Percentiles rank a stretch among this genome's conserved stretches.
These are phyloP conservation scores for Termitomyces sp. DNA, from an alignment of 768 basidiomycete species.

Conservation along the genomic window DNA sequence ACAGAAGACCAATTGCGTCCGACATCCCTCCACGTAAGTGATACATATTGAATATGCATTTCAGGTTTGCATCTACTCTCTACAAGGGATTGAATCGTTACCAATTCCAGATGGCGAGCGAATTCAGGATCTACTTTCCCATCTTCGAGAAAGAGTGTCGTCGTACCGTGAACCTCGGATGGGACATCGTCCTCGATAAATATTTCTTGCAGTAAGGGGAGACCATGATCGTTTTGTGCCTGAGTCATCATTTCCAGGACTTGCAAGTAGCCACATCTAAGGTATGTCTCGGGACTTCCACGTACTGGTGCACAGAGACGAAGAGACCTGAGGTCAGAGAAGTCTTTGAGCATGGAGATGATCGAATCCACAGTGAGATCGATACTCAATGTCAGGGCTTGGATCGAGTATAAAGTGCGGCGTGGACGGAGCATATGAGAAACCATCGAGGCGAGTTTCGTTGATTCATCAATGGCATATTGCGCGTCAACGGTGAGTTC, in stretches of 20 bases:
- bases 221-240: not conserved
- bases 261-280: not conserved
- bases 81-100: not conserved
- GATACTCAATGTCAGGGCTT: not conserved
- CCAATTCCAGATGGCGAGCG: not conserved
- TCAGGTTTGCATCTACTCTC: not conserved
- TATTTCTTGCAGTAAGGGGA: not conserved
- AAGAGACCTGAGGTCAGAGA: not conserved
- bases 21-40: not conserved
- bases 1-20: not conserved
- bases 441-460: not conserved
- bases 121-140: not conserved
- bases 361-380: not conserved
- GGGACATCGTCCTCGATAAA: not conserved
- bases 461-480: not conserved
- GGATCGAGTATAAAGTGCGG: not conserved
- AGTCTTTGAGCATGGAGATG: not conserved
- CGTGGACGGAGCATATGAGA: not conserved
- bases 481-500: not conserved
- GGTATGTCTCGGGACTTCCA: not conserved
- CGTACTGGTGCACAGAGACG: slow-evolving; percentile 1
- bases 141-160: not conserved
- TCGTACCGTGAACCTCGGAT: not conserved
- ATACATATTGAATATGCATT: not conserved
- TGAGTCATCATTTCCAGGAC: not conserved